Evolutionary conservation across 106 monocot genomes (phyloP).

Genomic region (Vanilla planifolia): DNA sequence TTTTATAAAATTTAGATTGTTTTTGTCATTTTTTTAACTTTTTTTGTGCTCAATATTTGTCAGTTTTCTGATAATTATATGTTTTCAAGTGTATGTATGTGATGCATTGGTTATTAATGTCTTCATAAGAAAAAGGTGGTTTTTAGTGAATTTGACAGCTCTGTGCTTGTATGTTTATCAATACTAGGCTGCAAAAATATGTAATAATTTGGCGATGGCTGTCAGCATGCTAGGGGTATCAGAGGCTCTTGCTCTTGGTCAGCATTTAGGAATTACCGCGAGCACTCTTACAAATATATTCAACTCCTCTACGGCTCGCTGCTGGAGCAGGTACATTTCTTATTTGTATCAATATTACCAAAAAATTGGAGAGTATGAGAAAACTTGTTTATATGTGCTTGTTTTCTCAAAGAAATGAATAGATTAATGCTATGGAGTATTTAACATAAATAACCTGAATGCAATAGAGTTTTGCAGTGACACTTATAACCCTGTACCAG

Average conservation of each 20-base stretch:
- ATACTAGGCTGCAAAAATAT: conserved; percentile 84
- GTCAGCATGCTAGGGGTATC: conserved; percentile 96
- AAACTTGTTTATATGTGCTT: no score
- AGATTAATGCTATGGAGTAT: background rate
- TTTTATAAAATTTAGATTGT: no score
- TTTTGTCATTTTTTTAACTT: no score
- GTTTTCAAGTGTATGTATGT: no score
- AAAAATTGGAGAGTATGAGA: background rate
- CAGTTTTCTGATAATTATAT: no score
- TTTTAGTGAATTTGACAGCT: no score
- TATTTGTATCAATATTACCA: background rate
- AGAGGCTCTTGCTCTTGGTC: conserved; percentile 93
- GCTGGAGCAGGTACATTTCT: conserved; percentile 86
- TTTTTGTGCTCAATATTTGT: no score
- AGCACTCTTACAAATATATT: conserved; percentile 60
- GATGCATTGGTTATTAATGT: no score
- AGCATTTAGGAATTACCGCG: conserved; percentile 70
- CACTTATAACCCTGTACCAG: conserved; percentile 94
- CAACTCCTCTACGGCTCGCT: conserved; percentile 92
- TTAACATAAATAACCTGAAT: background rate
- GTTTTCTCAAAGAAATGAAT: background rate
- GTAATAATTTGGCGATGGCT: conserved; percentile 96
- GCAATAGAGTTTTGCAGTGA: conserved; percentile 39
- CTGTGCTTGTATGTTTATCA: background rate
- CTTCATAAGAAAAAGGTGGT: no score